Percentiles rank a stretch among this genome's conserved stretches.
Evolutionary conservation across 441 rosid species (phyloP).

Genomic region (Gossypium gossypioides): DNA sequence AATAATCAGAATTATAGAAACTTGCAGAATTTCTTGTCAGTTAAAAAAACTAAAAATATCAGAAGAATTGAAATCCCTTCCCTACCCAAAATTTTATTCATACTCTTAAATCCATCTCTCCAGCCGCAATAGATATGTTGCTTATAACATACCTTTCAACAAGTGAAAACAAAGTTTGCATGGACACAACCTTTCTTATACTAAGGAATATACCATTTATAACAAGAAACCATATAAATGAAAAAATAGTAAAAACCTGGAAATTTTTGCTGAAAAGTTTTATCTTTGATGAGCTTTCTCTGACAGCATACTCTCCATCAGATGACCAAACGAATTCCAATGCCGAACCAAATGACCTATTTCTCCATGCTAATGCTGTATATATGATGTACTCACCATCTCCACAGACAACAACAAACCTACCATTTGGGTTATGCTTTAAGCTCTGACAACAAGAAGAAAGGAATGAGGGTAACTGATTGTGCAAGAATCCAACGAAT

Average conservation of each 20-base stretch:
- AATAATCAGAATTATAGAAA: background rate
- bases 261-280: conserved; percentile 87
- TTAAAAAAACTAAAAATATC: background rate
- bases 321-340: conserved; percentile 94
- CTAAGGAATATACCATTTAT: background rate
- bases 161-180: background rate
- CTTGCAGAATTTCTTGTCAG: background rate
- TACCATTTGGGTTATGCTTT: conserved; percentile 95
- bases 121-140: background rate
- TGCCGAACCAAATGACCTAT: conserved; percentile 95
- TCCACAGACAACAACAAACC: conserved; percentile 98
- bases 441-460: conserved; percentile 51
- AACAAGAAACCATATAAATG: background rate
- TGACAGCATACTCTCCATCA: conserved; percentile 95
- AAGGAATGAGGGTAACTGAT: background rate
- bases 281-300: conserved; percentile 89
- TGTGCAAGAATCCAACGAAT: background rate
- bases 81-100: background rate
- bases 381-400: conserved; percentile 97
- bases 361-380: conserved; percentile 98
- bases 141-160: background rate
- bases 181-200: background rate
- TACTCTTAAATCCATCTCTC: background rate
- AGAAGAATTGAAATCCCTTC: background rate
- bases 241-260: conserved; percentile 49